Evolutionary conservation across 1,139 yeast species (phyloP).

Genomic region (Casaregolazyma suthepensis): DNA sequence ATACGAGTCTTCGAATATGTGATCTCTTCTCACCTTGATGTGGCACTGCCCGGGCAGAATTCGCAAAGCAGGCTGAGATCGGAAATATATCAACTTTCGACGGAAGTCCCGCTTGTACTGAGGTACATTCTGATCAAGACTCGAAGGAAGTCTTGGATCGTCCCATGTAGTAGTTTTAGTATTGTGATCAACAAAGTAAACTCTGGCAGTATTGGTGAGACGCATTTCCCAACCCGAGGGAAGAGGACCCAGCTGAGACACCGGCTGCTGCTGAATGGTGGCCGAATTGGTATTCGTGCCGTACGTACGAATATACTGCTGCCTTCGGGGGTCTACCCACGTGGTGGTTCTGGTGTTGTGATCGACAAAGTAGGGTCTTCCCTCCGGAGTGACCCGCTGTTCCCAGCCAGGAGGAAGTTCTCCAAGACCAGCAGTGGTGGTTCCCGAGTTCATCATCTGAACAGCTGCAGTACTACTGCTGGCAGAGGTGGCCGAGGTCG

Average conservation of each 20-base stretch:
- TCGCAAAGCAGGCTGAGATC: constrained; percentile 96
- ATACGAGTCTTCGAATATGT: constrained; percentile 93
- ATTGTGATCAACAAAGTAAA: constrained; percentile 96
- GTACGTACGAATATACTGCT: constrained; percentile 93
- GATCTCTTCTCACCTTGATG: constrained; percentile 94
- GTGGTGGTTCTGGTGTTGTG: constrained; percentile 98
- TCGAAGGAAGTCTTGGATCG: constrained; percentile 96
- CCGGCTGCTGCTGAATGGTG: constrained; percentile 95
- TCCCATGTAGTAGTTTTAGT: constrained; percentile 99
- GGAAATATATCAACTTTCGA: constrained; percentile 92
- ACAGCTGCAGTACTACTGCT: constrained; percentile 62
- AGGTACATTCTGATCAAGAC: constrained; percentile 96
- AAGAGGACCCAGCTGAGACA: constrained; percentile 94
- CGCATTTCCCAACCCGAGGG: constrained; percentile 99
- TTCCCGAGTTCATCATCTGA: constrained; percentile 56
- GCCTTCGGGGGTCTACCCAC: constrained; percentile 99
- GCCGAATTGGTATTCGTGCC: constrained; percentile 56
- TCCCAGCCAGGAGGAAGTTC: constrained; percentile 99
- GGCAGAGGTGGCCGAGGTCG: constrained; percentile 36
- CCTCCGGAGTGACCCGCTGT: constrained; percentile 96
- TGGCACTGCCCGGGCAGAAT: constrained; percentile 98
- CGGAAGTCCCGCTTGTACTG: constrained; percentile 98
- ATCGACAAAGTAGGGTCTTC: constrained; percentile 95
- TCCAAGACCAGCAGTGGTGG: constrained; percentile 92
- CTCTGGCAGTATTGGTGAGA: constrained; percentile 95